phyloP scores from a whole-genome alignment of 2,329 filamentous ascomycete genomes.

The Blastomyces emzantsi region DNA sequence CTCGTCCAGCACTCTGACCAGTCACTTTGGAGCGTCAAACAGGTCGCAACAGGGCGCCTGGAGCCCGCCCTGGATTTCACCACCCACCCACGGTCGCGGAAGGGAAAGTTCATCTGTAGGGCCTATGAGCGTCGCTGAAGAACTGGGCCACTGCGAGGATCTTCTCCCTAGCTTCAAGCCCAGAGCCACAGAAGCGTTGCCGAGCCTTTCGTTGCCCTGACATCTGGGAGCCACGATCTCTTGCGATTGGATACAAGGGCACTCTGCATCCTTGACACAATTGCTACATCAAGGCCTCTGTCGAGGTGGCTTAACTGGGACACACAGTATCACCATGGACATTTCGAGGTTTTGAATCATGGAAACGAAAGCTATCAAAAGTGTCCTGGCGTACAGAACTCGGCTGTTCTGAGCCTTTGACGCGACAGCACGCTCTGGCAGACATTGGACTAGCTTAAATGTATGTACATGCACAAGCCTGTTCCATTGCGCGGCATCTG shows the following conservation, averaged over 20 bases:
- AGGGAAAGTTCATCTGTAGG: not conserved
- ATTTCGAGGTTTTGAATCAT: not conserved
- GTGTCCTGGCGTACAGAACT: not conserved
- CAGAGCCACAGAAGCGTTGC: not conserved
- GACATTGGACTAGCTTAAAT: not conserved
- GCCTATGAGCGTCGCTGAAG: not conserved
- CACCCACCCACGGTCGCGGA: not conserved
- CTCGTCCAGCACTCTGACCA: not conserved
- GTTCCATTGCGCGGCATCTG: not conserved
- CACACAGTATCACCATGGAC: not conserved
- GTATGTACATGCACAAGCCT: not conserved
- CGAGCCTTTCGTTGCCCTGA: not conserved
- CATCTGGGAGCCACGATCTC: not conserved
- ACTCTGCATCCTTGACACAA: not conserved
- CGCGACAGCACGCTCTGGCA: too few species aligned
- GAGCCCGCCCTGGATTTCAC: not conserved
- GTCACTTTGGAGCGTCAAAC: not conserved
- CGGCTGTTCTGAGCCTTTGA: too few species aligned
- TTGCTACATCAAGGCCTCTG: not conserved
- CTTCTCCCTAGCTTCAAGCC: not conserved
- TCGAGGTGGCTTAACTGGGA: not conserved
- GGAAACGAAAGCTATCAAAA: not conserved
- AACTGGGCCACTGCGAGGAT: not conserved
- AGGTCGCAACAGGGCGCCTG: not conserved
- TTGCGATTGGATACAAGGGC: constrained; percentile 2